phyloP scores from a whole-genome alignment of 2,329 filamentous ascomycete genomes.

The Pestalotiopsis sp. region DNA sequence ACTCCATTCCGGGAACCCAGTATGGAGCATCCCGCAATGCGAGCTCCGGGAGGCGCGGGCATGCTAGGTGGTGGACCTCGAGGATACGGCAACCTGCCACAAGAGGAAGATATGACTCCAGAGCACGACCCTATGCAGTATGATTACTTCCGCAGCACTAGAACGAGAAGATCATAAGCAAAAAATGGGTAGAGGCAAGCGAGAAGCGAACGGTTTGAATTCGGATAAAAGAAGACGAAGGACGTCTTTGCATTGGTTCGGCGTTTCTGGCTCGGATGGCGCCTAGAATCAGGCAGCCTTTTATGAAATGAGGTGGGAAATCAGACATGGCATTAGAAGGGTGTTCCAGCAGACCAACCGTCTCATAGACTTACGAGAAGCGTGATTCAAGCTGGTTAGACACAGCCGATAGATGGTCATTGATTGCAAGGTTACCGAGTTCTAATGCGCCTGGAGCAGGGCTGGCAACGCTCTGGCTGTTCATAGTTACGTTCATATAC shows the following conservation, averaged over 20 bases:
- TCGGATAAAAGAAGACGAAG: neutral
- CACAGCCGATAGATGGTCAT: neutral
- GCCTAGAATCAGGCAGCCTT: conserved; percentile 1
- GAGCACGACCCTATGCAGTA: conserved; percentile 50
- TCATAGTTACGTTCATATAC: neutral
- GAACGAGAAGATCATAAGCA: conserved; percentile 8
- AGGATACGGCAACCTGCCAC: conserved; percentile 62
- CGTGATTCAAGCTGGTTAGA: neutral
- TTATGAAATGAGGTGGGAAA: conserved; percentile 4
- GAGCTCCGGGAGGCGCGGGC: conserved; percentile 35
- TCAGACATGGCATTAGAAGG: neutral
- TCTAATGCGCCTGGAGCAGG: conserved; percentile 6
- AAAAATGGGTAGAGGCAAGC: neutral
- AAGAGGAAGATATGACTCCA: conserved; percentile 46
- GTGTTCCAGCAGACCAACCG: neutral
- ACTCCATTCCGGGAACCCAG: conserved; percentile 35
- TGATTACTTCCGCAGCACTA: conserved; percentile 53
- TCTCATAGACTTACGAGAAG: neutral
- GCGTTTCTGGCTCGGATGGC: neutral
- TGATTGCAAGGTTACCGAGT: neutral
- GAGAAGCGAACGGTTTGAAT: neutral
- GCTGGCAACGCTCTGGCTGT: conserved; percentile 1
- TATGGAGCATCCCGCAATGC: conserved; percentile 25
- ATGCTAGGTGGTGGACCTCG: conserved; percentile 59
- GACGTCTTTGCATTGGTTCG: neutral